phyloP scores from a whole-genome alignment of 768 basidiomycete genomes.

The Lenzites betulinus region DNA sequence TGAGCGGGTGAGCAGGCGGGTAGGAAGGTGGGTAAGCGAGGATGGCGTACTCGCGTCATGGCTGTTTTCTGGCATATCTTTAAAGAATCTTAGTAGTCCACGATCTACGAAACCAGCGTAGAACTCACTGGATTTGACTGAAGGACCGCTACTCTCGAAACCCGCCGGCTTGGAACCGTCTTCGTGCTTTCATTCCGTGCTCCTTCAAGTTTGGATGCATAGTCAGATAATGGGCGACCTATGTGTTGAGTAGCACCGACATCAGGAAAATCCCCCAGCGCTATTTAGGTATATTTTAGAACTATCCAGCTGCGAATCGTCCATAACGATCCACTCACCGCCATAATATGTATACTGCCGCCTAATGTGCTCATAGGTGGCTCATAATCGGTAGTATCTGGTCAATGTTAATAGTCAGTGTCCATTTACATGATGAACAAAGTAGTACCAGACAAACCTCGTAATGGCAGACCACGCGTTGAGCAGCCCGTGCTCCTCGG shows the following conservation, averaged over 20 bases:
- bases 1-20: constrained; percentile 24
- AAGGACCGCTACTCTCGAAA: not conserved
- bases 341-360: not conserved
- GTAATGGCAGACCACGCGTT: too few species aligned
- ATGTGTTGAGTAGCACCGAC: not conserved
- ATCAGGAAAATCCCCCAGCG: constrained; percentile 8
- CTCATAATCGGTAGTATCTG: not conserved
- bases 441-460: too few species aligned
- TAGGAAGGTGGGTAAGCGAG: constrained; percentile 27
- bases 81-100: not conserved
- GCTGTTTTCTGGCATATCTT: not conserved
- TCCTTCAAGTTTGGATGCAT: too few species aligned
- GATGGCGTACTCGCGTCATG: constrained; percentile 32
- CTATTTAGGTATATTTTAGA: not conserved
- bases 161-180: too few species aligned
- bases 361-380: not conserved
- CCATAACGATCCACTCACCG: not conserved
- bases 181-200: too few species aligned
- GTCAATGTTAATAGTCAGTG: too few species aligned
- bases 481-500: not conserved
- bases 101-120: not conserved
- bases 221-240: too few species aligned
- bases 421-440: too few species aligned
- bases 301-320: not conserved
- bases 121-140: not conserved